Conservation (phyloP, 495 filamentous ascomycete genomes). For the Hyaloscypha bicolor region DNA sequence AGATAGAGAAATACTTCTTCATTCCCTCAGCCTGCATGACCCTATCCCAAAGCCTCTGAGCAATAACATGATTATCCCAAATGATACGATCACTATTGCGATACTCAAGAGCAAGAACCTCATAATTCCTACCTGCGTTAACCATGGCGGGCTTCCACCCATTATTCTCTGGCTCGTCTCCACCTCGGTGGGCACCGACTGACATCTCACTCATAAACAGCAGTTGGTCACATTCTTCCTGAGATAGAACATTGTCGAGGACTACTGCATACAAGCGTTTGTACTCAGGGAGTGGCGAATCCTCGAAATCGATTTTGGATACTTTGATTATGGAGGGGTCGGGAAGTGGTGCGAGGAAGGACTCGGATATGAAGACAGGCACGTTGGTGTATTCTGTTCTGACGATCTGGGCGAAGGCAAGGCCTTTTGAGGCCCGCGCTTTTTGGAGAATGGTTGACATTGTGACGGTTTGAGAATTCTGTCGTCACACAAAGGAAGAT, state of each 20-base stretch:
- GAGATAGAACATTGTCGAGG: slow-evolving; percentile 64
- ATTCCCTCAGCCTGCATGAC: slow-evolving; percentile 26
- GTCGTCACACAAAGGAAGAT: not conserved
- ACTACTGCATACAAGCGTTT: slow-evolving; percentile 58
- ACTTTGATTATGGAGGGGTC: slow-evolving; percentile 33
- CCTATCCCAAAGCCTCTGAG: slow-evolving; percentile 62
- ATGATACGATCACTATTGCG: slow-evolving; percentile 74
- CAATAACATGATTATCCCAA: slow-evolving; percentile 65
- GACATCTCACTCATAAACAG: slow-evolving; percentile 56
- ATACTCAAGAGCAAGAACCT: slow-evolving; percentile 56
- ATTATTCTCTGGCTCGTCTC: slow-evolving; percentile 28
- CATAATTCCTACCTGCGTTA: slow-evolving; percentile 64
- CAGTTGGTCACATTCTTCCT: slow-evolving; percentile 60
- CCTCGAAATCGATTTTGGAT: slow-evolving; percentile 53
- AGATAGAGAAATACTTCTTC: slow-evolving; percentile 25
- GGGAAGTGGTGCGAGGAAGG: slow-evolving; percentile 36
- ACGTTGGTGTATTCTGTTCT: slow-evolving; percentile 37
- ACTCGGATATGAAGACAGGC: slow-evolving; percentile 35
- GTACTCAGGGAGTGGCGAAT: slow-evolving; percentile 55
- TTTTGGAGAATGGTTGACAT: slow-evolving; percentile 22
- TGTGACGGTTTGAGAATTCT: not conserved
- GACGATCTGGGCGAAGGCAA: not conserved
- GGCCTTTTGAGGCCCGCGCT: slow-evolving; percentile 3
- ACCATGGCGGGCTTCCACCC: slow-evolving; percentile 68
- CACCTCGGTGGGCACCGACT: slow-evolving; percentile 38